Conservation (phyloP, 306 rosid species). For the Bauhinia variegata region DNA sequence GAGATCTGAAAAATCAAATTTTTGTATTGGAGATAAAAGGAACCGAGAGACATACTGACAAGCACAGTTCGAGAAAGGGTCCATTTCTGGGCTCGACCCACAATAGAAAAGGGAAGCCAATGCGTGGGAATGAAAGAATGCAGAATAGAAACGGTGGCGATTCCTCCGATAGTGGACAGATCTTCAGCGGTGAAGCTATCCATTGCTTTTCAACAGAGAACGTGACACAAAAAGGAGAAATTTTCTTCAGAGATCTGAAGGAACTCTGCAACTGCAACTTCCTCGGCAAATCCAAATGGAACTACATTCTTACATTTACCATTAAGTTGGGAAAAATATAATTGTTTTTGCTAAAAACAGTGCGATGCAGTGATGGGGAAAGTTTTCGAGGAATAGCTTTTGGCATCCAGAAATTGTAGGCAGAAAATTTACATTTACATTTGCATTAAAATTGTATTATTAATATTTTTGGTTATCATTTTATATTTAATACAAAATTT, state of each 20-base stretch:
- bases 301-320: neutral
- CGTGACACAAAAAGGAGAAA: neutral
- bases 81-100: conserved; percentile 99
- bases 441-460: too few relatives aligned
- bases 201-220: conserved; percentile 41
- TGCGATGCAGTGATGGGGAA: too few relatives aligned
- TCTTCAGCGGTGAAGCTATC: conserved; percentile 82
- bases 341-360: too few relatives aligned
- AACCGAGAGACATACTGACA: conserved; percentile 72
- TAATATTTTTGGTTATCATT: too few relatives aligned
- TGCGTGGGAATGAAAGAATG: conserved; percentile 98
- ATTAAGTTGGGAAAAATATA: too few relatives aligned
- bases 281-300: conserved; percentile 13
- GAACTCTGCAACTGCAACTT: neutral
- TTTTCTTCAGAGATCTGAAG: conserved; percentile 25
- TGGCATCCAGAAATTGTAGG: too few relatives aligned
- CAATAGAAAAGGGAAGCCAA: conserved; percentile 98
- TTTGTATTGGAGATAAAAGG: neutral
- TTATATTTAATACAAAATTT: too few relatives aligned
- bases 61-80: conserved; percentile 86
- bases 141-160: conserved; percentile 91
- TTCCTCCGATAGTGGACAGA: conserved; percentile 96
- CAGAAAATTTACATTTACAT: too few relatives aligned
- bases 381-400: too few relatives aligned
- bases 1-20: conserved; percentile 15